Base-by-base conservation (phyloP, 306 rosid genomes). In the Clitoria ternatea region DNA sequence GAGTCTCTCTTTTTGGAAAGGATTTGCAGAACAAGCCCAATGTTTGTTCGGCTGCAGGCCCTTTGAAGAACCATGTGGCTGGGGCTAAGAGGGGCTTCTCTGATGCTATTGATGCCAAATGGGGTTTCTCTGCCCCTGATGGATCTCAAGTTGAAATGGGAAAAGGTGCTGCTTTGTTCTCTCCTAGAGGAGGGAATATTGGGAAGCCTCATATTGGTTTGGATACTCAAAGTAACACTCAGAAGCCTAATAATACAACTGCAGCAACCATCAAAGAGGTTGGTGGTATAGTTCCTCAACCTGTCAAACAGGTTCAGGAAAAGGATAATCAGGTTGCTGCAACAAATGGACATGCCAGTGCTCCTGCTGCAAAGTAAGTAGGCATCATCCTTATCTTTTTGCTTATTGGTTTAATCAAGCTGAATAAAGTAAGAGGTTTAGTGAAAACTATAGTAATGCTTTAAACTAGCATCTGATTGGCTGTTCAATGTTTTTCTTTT, bases 281-380 rank as follows among this genome's bases (percentile, higher is more conserved):
- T 73, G 80, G 36, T 73, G 30, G 36, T 73, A 24, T 77, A 37
- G 81, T 69, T 83, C 47, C 82, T 59, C 88, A 70, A 75, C 71
- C 85, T 68, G 65, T 73, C 42, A 88, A 86, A 59, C 69, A 83
- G 13, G 61, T 32, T n/a, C 84, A 66, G 64, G 90, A 93, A 74
- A 85, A 86, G 77, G 86, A 92, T 73, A 24, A 84, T 55, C 83
- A 69, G 78, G 81, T 62, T 79, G 24, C 89, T 40, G 71, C 50
- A 57, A 56, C 81, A 27, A 80, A 69, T 74, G 90, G 80, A 17
- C 90, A 85, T 53, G 76, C 36, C 6, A 77, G 35, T 74, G 87
- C 88, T 84, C 96, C 94, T 75, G 87, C 85, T 82, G 81, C 96
- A 62, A 94, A 94, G 97, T 94, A 83, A 77, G 87, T 72, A 77